These are phyloP conservation scores for Melampsora americana DNA, from an alignment of 1,284 basidiomycete species.

Conservation along the genomic window DNA sequence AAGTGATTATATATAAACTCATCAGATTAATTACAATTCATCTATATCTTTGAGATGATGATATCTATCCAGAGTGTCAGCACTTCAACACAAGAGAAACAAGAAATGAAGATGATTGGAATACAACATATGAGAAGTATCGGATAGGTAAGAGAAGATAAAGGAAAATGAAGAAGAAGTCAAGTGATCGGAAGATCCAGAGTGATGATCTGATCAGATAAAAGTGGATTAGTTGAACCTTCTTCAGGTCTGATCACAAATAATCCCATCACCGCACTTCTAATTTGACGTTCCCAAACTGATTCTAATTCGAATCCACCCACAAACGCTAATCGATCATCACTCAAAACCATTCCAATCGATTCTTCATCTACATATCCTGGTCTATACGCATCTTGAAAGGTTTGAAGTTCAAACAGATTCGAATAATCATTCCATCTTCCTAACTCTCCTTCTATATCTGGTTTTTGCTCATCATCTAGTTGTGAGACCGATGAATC, in stretches of 20 bases:
- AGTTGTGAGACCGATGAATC: conserved; percentile 2
- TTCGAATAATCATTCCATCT: conserved; percentile 39
- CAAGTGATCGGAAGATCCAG: not conserved
- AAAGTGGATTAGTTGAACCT: conserved; percentile 25
- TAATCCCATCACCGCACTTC: conserved; percentile 40
- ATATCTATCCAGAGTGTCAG: no score
- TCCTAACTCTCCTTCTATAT: conserved; percentile 32
- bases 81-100: no score
- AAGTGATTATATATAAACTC: no score
- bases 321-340: conserved; percentile 37
- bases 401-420: conserved; percentile 32
- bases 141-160: not conserved
- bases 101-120: no score
- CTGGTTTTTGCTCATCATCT: conserved; percentile 7
- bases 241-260: conserved; percentile 31
- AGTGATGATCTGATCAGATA: conserved; percentile 7
- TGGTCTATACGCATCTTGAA: conserved; percentile 11
- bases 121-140: no score
- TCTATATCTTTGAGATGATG: no score
- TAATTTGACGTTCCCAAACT: conserved; percentile 40
- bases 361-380: conserved; percentile 35
- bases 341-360: conserved; percentile 27
- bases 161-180: not conserved
- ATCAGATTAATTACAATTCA: no score
- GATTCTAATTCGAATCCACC: conserved; percentile 35